Evolutionary conservation across 441 rosid species (phyloP), one percentile per base, ranked within the genome.

Genomic region (Omphalea diandra): DNA sequence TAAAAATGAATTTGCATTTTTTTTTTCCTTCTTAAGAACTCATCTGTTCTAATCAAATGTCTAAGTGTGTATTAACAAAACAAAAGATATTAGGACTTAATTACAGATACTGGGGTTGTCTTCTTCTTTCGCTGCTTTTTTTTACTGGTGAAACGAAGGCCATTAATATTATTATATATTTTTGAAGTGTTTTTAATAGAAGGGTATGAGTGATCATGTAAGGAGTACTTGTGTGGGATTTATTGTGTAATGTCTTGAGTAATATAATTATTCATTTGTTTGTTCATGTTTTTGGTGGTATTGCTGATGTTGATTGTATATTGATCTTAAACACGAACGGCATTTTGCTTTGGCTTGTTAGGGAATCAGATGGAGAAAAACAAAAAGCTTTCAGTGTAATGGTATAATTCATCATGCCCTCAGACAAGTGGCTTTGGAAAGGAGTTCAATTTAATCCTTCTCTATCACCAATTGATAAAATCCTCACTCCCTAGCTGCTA

Each of bases 1-100:
- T 87, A 72, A 20, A 31, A 26, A 40, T 50, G 26, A n/a, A 33
- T 57, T 41, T 9, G 1, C 32, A 14, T 7, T 44, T 7, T 41
- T 60, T 40, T 33, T 29, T 20, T 17, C 36, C 50, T 22, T n/a
- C 59, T 33, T 22, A 46, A 27, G 73, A 12, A 43, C 72, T 62
- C 0, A 27, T 2, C 62, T 55, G 15, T 11, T 52, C 8, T 52
- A n/a, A 24, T 20, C 26, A 7, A 7, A 43, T 57, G 11, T 27
- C 35, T 3, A 63, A 18, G 50, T 53, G 62, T 38, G 70, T 35
- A 26, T 15, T 43, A 29, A 14, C n/a, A 26, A 27, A 8, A 38
- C 17, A 2, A 62, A 22, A 9, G 32, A 38, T 15, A 24, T 43
- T 49, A 22, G 47, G 31, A 11, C 0, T 11, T n/a, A n/a, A n/a